A percentile compares a stretch with the other conserved stretches of the same genome.
Evolutionary conservation across 2,329 filamentous ascomycete genomes (phyloP).

Genomic region (Ceratocystis lukuohia): DNA sequence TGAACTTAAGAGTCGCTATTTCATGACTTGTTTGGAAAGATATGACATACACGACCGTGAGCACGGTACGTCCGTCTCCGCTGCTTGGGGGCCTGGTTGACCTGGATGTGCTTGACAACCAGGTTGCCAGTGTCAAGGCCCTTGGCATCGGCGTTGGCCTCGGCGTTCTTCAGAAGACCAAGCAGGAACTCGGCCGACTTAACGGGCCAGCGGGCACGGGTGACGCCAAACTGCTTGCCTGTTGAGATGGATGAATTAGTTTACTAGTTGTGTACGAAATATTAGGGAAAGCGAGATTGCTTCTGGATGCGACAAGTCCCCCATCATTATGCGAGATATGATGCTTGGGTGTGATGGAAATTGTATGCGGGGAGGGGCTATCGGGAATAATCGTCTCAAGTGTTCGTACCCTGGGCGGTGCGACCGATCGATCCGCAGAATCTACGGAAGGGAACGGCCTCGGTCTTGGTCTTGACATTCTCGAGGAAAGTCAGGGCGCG

Average conservation of each 20-base stretch:
- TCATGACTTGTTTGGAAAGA: not conserved
- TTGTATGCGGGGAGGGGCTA: not conserved
- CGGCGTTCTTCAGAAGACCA: constrained; percentile 92
- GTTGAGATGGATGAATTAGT: constrained; percentile 11
- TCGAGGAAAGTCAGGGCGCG: constrained; percentile 93
- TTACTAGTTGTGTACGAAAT: not conserved
- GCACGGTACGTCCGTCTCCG: constrained; percentile 98
- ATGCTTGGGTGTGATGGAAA: not conserved
- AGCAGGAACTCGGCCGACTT: constrained; percentile 99
- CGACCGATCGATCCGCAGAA: constrained; percentile 93
- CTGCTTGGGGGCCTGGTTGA: constrained; percentile 99
- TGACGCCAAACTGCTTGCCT: constrained; percentile 99
- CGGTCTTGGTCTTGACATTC: constrained; percentile 93
- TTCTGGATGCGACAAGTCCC: too few species aligned
- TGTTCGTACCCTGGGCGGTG: constrained; percentile 83
- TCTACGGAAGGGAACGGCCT: constrained; percentile 96
- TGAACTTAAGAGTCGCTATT: not conserved
- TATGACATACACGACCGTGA: constrained; percentile 86
- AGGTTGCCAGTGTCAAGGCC: constrained; percentile 95
- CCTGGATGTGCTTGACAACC: constrained; percentile 99
- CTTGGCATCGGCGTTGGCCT: constrained; percentile 94
- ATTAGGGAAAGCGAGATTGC: too few species aligned
- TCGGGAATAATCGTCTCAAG: constrained; percentile 6
- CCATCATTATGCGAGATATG: not conserved
- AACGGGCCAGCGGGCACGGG: constrained; percentile 95